Evolutionary conservation across 2,329 filamentous ascomycete species (phyloP).

Genomic region (Neoascochyta sp.): DNA sequence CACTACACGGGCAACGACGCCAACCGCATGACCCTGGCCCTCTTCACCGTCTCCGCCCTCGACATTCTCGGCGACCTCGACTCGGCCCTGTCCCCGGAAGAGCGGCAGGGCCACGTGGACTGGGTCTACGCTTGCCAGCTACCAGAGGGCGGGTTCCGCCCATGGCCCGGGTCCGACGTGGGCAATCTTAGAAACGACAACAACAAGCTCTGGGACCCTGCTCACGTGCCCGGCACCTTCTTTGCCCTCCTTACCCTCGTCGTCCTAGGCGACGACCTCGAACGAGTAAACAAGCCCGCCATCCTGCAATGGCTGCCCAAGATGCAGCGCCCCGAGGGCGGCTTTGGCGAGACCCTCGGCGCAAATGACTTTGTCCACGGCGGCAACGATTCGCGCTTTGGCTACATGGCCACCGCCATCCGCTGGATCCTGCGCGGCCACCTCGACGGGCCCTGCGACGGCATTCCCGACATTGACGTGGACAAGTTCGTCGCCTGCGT

Average conservation of each 20-base stretch:
- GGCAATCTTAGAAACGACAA: conserved; percentile 46
- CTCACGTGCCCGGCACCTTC: conserved; percentile 82
- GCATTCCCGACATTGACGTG: conserved; percentile 70
- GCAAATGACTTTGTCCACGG: conserved; percentile 63
- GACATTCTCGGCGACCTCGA: conserved; percentile 70
- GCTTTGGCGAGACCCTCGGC: conserved; percentile 79
- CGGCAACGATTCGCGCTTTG: conserved; percentile 80
- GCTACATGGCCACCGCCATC: conserved; percentile 77
- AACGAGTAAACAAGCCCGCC: conserved; percentile 62
- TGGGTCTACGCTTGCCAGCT: conserved; percentile 90
- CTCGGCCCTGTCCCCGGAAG: conserved; percentile 50
- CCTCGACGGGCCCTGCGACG: conserved; percentile 51
- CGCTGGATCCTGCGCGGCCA: conserved; percentile 73
- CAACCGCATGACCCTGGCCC: conserved; percentile 82
- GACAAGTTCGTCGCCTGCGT: conserved; percentile 68
- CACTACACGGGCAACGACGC: conserved; percentile 86
- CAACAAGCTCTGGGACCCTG: conserved; percentile 63
- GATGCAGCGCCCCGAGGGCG: conserved; percentile 79
- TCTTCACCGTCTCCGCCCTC: conserved; percentile 81
- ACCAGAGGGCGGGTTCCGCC: conserved; percentile 81
- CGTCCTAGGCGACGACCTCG: conserved; percentile 57
- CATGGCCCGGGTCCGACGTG: conserved; percentile 68
- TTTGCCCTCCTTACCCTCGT: conserved; percentile 78
- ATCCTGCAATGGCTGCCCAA: conserved; percentile 70
- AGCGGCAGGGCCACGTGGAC: conserved; percentile 56